Conservation (phyloP, 768 basidiomycete species). For the Sporobolomyces phaffii region DNA sequence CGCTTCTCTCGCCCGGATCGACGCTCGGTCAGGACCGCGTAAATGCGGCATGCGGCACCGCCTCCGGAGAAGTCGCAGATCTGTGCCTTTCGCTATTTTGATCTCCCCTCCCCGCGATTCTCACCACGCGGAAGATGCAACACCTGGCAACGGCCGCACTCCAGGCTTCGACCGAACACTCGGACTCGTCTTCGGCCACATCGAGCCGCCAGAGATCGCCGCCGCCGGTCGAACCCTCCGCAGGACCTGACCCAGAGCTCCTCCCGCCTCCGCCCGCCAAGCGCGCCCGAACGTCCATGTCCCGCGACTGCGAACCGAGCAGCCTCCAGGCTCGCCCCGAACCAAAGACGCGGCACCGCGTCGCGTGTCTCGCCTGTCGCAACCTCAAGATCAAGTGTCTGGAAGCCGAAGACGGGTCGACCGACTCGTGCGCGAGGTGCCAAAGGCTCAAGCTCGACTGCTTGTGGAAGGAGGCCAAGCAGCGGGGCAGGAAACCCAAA, state of each 20-base stretch:
- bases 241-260: no score
- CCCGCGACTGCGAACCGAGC: neutral
- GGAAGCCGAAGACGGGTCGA: neutral
- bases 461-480: constrained; percentile 2
- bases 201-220: no score
- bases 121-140: neutral
- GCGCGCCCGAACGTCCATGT: neutral
- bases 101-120: neutral
- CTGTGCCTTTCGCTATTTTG: no score
- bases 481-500: constrained; percentile 5
- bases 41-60: no score
- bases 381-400: constrained; percentile 1
- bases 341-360: constrained; percentile 1
- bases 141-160: constrained; percentile 3
- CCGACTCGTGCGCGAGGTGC: neutral
- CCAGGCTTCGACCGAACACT: neutral
- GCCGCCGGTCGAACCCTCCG: no score
- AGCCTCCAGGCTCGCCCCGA: constrained; percentile 1
- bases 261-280: neutral
- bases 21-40: no score
- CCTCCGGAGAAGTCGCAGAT: no score
- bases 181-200: neutral
- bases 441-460: neutral
- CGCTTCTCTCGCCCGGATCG: no score
- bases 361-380: neutral